phyloP scores from a whole-genome alignment of 108 stramenopile genomes.

The Pinguiococcus pyrenoidosus region DNA sequence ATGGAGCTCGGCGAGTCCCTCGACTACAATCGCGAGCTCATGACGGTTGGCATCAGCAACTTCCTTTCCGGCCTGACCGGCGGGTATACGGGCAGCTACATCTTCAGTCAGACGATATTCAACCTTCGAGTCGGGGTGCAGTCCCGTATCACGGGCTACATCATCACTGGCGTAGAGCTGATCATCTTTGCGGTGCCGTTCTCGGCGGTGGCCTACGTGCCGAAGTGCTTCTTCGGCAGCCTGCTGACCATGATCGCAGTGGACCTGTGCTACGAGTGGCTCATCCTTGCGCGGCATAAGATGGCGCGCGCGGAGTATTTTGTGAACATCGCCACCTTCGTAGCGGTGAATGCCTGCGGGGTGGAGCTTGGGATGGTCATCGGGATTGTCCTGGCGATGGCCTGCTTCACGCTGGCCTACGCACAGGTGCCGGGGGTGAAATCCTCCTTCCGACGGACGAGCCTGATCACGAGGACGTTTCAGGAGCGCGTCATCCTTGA shows the following conservation, averaged over 20 bases:
- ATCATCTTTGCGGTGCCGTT: conserved; percentile 56
- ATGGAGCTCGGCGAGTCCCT: conserved; percentile 77
- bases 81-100: conserved; percentile 83
- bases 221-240: conserved; percentile 83
- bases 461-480: conserved; percentile 33
- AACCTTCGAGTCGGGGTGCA: conserved; percentile 72
- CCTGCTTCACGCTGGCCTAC: conserved; percentile 22
- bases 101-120: conserved; percentile 93
- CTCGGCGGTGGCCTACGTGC: conserved; percentile 62
- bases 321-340: conserved; percentile 25
- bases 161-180: conserved; percentile 46
- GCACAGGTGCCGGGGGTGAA: conserved; percentile 20
- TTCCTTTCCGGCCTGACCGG: conserved; percentile 71
- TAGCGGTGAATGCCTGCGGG: conserved; percentile 7
- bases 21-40: conserved; percentile 80
- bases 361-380: conserved; percentile 30
- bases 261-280: conserved; percentile 88
- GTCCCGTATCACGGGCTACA: conserved; percentile 57
- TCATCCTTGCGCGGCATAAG: conserved; percentile 61
- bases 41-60: conserved; percentile 70
- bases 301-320: conserved; percentile 30
- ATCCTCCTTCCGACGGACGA: conserved; percentile 5
- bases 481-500: conserved; percentile 29
- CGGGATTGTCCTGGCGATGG: conserved; percentile 17
- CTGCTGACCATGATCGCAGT: conserved; percentile 72